Percentiles rank a stretch among this genome's conserved stretches.
Conservation (phyloP, 306 rosid genomes). For the Calophaca sinica region DNA sequence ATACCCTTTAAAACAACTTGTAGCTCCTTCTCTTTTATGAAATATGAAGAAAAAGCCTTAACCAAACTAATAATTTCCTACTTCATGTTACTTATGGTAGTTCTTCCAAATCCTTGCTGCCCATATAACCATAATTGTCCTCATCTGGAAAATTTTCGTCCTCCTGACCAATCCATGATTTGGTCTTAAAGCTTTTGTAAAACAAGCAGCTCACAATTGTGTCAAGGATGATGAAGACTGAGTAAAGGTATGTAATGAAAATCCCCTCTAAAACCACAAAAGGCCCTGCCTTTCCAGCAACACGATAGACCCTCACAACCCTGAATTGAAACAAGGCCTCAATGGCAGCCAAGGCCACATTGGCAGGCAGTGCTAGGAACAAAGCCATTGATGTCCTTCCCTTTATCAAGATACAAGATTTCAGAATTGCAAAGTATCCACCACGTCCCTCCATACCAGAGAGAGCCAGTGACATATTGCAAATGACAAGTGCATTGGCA, state of each 20-base stretch:
- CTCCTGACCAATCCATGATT: slow-evolving; percentile 43
- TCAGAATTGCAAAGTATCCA: slow-evolving; percentile 72
- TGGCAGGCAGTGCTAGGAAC: slow-evolving; percentile 75
- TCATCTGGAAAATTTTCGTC: slow-evolving; percentile 43
- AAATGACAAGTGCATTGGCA: slow-evolving; percentile 76
- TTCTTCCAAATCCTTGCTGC: slow-evolving; percentile 52
- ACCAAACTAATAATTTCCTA: slow-evolving; percentile 25
- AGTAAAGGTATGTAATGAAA: slow-evolving; percentile 79
- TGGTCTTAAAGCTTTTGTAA: slow-evolving; percentile 63
- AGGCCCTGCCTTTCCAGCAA: slow-evolving; percentile 47
- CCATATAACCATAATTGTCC: slow-evolving; percentile 40
- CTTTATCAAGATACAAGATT: slow-evolving; percentile 70
- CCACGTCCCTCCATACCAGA: slow-evolving; percentile 76
- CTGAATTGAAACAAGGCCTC: slow-evolving; percentile 91
- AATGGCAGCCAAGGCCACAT: slow-evolving; percentile 69
- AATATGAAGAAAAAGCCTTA: slow-evolving; percentile 25
- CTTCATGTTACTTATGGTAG: slow-evolving; percentile 52
- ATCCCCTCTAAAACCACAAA: slow-evolving; percentile 67
- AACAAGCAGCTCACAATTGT: slow-evolving; percentile 72
- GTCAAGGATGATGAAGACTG: slow-evolving; percentile 76
- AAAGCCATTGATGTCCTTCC: slow-evolving; percentile 80
- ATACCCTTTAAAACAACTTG: slow-evolving; percentile 19
- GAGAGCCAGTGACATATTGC: slow-evolving; percentile 71
- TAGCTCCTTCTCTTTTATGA: slow-evolving; percentile 23
- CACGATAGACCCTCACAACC: slow-evolving; percentile 57